Conservation (phyloP, 345 rosid species). For the Pseudoturritis turrita region DNA sequence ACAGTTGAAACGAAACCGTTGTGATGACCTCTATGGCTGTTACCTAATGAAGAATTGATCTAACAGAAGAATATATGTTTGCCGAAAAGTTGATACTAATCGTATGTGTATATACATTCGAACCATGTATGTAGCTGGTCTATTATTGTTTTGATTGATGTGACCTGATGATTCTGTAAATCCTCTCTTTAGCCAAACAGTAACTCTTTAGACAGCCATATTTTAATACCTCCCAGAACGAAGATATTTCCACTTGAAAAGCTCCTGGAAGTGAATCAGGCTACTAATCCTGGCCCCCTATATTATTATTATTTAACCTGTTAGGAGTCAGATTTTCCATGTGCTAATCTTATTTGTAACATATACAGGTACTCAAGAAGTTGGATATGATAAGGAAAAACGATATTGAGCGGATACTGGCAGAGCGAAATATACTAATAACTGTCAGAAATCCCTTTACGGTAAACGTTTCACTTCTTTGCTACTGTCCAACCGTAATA, state of each 20-base stretch:
- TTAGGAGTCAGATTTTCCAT: background rate
- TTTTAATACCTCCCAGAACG: background rate
- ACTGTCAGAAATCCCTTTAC: slow-evolving; percentile 82
- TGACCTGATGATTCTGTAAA: background rate
- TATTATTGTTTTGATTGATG: background rate
- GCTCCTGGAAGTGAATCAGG: background rate
- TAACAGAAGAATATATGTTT: background rate
- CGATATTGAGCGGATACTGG: slow-evolving; percentile 70
- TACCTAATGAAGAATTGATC: background rate
- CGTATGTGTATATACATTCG: background rate
- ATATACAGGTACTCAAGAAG: slow-evolving; percentile 64
- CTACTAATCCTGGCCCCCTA: background rate
- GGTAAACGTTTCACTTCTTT: slow-evolving; percentile 41
- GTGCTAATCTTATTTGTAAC: slow-evolving; percentile 23
- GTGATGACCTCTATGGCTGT: background rate
- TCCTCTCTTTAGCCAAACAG: background rate
- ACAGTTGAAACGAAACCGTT: background rate
- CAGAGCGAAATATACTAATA: slow-evolving; percentile 77
- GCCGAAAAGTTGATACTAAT: background rate
- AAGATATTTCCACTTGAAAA: background rate
- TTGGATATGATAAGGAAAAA: slow-evolving; percentile 79
- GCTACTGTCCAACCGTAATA: background rate
- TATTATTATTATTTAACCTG: background rate
- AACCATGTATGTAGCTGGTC: background rate
- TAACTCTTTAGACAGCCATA: background rate